Evolutionary conservation across 768 basidiomycete genomes (phyloP).

Genomic region (Leccinum fibrillosum): DNA sequence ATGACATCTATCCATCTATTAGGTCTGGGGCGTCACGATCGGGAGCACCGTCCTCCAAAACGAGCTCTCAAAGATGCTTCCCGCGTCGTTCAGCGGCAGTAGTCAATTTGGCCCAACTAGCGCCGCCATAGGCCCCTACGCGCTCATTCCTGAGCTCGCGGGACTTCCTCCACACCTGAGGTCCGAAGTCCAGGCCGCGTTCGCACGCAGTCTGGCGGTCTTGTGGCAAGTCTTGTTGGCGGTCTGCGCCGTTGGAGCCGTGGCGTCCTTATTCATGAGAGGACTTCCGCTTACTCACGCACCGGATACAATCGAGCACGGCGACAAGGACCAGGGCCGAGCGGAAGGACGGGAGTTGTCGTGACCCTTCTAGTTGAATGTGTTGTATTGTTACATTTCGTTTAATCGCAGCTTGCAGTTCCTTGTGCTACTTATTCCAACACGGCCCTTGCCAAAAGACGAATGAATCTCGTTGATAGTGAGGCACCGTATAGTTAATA

Average conservation of each 20-base stretch:
- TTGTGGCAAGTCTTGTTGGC: constrained; percentile 46
- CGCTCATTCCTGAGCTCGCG: constrained; percentile 42
- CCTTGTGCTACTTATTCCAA: not conserved
- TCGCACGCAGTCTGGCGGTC: constrained; percentile 35
- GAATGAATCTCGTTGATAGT: not conserved
- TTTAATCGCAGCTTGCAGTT: not conserved
- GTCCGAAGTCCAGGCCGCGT: constrained; percentile 38
- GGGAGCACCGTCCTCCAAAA: constrained; percentile 52
- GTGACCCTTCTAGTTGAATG: not conserved
- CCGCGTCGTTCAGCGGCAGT: constrained; percentile 31
- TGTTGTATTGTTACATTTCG: not conserved
- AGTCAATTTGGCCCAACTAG: constrained; percentile 23
- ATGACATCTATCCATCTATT: not conserved
- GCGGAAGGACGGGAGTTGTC: not conserved
- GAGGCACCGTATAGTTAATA: not conserved
- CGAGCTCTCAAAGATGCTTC: constrained; percentile 40
- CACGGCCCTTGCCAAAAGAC: not conserved
- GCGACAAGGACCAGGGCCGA: not conserved
- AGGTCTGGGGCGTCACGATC: constrained; percentile 53
- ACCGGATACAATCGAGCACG: not conserved
- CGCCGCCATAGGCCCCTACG: constrained; percentile 29
- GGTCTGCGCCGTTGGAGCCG: constrained; percentile 23
- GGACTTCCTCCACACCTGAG: constrained; percentile 32
- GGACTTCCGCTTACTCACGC: constrained; percentile 7
- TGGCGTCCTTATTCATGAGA: constrained; percentile 18